Evolutionary conservation across 1,284 basidiomycete species (phyloP).

Genomic region (Phylloporus sp.): DNA sequence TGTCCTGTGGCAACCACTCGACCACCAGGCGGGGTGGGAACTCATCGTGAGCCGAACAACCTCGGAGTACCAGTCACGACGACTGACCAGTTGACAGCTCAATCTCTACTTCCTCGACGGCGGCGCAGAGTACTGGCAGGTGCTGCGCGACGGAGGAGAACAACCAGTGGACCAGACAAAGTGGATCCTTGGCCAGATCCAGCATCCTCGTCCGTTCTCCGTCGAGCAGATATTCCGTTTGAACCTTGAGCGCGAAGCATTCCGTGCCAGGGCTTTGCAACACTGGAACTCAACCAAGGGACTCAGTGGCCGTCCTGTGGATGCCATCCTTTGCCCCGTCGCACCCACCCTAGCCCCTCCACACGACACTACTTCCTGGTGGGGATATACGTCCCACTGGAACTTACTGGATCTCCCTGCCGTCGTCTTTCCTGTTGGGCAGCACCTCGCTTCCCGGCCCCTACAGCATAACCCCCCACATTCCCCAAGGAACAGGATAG

Average conservation of each 20-base stretch:
- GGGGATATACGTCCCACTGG: slow-evolving; percentile 63
- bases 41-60: slow-evolving; percentile 48
- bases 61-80: background rate
- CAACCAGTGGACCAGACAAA: slow-evolving; percentile 51
- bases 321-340: slow-evolving; percentile 63
- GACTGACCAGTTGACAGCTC: slow-evolving; percentile 39
- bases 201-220: slow-evolving; percentile 45
- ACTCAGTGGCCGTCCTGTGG: slow-evolving; percentile 58
- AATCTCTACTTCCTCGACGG: slow-evolving; percentile 61
- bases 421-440: slow-evolving; percentile 58
- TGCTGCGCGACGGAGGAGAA: slow-evolving; percentile 47
- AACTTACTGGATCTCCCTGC: slow-evolving; percentile 65
- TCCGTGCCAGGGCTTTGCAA: slow-evolving; percentile 51
- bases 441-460: slow-evolving; percentile 26
- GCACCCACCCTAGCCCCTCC: slow-evolving; percentile 59
- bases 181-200: slow-evolving; percentile 56
- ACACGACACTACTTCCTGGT: slow-evolving; percentile 59
- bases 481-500: slow-evolving; percentile 47
- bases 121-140: slow-evolving; percentile 54
- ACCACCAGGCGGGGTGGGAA: slow-evolving; percentile 57
- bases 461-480: slow-evolving; percentile 10
- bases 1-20: slow-evolving; percentile 55
- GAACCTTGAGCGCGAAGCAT: slow-evolving; percentile 54
- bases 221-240: slow-evolving; percentile 52
- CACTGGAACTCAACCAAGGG: slow-evolving; percentile 62